Conservation (phyloP, 441 rosid species). For the Daphne laureola region DNA sequence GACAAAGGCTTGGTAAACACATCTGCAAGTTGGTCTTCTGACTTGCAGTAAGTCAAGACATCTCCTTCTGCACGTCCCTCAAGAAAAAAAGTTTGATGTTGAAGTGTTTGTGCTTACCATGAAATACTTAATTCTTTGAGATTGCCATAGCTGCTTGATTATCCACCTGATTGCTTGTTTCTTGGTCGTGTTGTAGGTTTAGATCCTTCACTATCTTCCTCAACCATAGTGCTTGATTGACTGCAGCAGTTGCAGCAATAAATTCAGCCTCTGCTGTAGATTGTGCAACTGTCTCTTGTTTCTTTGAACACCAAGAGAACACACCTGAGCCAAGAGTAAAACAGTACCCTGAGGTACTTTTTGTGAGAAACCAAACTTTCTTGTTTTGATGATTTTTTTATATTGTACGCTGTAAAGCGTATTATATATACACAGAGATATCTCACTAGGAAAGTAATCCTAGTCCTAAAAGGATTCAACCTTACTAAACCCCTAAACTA, state of each 20-base stretch:
- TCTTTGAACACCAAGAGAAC: not conserved
- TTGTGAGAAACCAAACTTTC: too few relatives aligned
- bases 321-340: not conserved
- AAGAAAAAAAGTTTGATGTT: not conserved
- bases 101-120: conserved; percentile 1
- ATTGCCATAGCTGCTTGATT: conserved; percentile 1
- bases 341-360: not conserved
- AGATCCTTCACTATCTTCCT: not conserved
- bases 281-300: not conserved
- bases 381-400: too few relatives aligned
- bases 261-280: not conserved
- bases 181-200: not conserved
- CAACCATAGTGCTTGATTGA: not conserved
- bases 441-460: too few relatives aligned
- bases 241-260: too few relatives aligned
- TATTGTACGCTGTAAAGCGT: too few relatives aligned
- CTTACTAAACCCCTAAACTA: too few relatives aligned
- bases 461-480: too few relatives aligned
- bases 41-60: not conserved
- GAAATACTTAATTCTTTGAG: not conserved
- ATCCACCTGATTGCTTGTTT: not conserved
- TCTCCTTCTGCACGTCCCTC: not conserved
- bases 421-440: too few relatives aligned
- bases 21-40: not conserved
- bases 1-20: not conserved